Evolutionary conservation across 345 rosid genomes (phyloP).

Genomic region (Eucalyptus viminalis): DNA sequence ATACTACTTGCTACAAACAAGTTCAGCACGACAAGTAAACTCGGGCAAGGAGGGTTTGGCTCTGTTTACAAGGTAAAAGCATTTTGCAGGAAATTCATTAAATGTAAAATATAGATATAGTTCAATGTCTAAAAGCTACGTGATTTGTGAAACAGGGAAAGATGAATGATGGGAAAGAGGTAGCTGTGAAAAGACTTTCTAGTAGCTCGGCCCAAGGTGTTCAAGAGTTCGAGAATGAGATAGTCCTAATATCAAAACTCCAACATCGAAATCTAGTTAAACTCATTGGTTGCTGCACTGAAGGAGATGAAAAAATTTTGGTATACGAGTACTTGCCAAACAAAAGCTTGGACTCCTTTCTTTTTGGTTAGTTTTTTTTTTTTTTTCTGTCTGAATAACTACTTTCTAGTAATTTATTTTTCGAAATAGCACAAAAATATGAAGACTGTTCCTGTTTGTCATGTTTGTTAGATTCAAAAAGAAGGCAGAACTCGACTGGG

Average conservation of each 20-base stretch:
- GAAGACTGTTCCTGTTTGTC: not conserved
- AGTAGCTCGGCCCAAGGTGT: constrained; percentile 45
- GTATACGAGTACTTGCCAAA: constrained; percentile 31
- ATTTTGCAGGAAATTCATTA: not conserved
- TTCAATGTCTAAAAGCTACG: not conserved
- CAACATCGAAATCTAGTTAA: constrained; percentile 60
- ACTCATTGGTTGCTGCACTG: constrained; percentile 43
- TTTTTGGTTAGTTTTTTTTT: not conserved
- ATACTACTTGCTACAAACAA: not conserved
- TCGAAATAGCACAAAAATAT: not conserved
- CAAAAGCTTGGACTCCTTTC: not conserved
- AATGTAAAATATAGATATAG: not conserved
- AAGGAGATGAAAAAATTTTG: constrained; percentile 40
- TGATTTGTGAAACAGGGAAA: constrained; percentile 19
- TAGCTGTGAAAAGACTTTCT: constrained; percentile 57
- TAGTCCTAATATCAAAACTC: constrained; percentile 34
- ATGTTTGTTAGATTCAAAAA: not conserved
- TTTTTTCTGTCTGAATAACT: not conserved
- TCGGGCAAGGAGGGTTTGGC: not conserved
- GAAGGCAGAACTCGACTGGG: constrained; percentile 7
- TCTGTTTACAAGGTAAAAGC: not conserved
- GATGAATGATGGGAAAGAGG: constrained; percentile 19
- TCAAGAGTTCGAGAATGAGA: constrained; percentile 45
- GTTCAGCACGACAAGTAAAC: not conserved
- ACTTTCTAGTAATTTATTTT: not conserved